Evolutionary conservation across 345 rosid genomes (phyloP), one percentile per base, ranked within the genome.

Genomic region (Citrus australasica): DNA sequence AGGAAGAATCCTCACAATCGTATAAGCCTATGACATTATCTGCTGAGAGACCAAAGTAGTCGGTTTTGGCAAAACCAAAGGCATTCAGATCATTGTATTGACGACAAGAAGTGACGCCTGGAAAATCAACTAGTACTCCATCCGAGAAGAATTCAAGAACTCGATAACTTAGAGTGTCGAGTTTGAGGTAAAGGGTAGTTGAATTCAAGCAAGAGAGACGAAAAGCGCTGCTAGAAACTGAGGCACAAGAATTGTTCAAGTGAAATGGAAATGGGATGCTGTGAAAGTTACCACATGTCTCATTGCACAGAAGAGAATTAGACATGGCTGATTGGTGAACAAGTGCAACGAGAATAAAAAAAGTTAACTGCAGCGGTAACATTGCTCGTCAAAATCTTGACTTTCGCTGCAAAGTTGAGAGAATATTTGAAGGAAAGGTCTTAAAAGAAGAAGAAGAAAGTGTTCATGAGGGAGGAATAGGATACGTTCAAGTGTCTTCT

Each of bases 1-100:
- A 75, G 21, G 96, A 94, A 14, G 97, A 92, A 42, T 94, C 98
- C 83, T 91, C 97, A 24, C 97, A 92, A 65, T 92, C 96, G 81
- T 92, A 94, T 40, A 94, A 82, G 11, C 92, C 92, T 56, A 92
- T n/a, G 0, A 92, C 88, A 78, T 92, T 94, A 76, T 94, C 97
- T 2, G 51, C 80, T 0, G 98, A 92, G 61, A 92, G 69, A 1
- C 88, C 89, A 61, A 92, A 90, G 87, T 82, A 83, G 8, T 71
- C 78, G 46, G 87, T 87, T 8, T 79, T 79, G 4, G 84, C 72
- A 71, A 90, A 88, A 46, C 84, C 85, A n/a, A 92, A 88, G 19
- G 90, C 86, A 2, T 87, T 89, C 76, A 89, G 77, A 73, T 90
- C 92, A 68, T 90, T 86, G 88, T 90, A 91, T 63, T 87, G 92